Conservation (phyloP, 2,329 filamentous ascomycete genomes). For the Curvularia spicifera region DNA sequence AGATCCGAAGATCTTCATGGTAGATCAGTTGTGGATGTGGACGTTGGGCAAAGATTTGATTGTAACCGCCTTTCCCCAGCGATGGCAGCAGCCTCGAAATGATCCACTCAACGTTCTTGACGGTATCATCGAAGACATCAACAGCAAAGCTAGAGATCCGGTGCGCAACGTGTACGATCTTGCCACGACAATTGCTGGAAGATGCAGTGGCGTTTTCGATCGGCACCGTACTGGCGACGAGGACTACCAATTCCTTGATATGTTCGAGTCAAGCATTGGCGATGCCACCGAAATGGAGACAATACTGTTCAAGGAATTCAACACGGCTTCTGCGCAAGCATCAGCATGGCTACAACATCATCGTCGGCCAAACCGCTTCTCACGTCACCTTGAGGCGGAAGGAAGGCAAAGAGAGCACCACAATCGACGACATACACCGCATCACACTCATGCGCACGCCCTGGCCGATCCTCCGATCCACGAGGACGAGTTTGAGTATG, state of each 20-base stretch:
- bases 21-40: conserved; percentile 73
- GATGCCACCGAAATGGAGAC: conserved; percentile 58
- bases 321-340: conserved; percentile 63
- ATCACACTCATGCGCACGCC: conserved; percentile 41
- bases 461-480: conserved; percentile 31
- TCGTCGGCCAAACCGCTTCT: conserved; percentile 51
- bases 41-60: conserved; percentile 64
- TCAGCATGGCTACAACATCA: conserved; percentile 61
- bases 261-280: conserved; percentile 71
- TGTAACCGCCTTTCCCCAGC: conserved; percentile 64
- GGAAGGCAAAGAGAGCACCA: conserved; percentile 42
- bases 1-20: conserved; percentile 69
- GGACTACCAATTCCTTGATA: conserved; percentile 69
- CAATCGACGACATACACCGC: conserved; percentile 32
- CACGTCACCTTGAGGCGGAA: conserved; percentile 45
- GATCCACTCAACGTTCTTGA: conserved; percentile 69
- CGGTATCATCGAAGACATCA: conserved; percentile 68
- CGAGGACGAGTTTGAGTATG: conserved; percentile 45
- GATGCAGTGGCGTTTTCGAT: conserved; percentile 67
- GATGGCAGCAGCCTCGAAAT: conserved; percentile 66
- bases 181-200: conserved; percentile 65
- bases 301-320: conserved; percentile 66
- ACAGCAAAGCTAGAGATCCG: conserved; percentile 66
- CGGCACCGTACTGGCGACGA: conserved; percentile 64
- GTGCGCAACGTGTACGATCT: conserved; percentile 68